Evolutionary conservation across 202 grass and related monocot species (phyloP), one percentile per base, ranked within the genome.

Genomic region (Schoenoplectus triqueter): DNA sequence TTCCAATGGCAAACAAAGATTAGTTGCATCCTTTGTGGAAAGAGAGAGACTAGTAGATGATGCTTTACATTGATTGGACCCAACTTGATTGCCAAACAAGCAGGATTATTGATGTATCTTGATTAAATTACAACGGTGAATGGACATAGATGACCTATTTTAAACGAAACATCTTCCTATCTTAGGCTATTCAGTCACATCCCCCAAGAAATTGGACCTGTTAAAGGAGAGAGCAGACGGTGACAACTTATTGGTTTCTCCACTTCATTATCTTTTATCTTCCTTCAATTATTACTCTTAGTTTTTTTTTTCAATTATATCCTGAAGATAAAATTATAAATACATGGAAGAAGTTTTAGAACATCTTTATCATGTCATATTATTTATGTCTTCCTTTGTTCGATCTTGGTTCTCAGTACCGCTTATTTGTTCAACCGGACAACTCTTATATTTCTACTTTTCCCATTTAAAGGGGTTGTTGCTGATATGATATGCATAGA

Each of bases 11-110:
- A 69, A 83, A 70, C 81, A 57, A 70, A 83, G 46, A 10, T 40
- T 66, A 59, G 81, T 57, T 82, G 64, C 80, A 82, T 82, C 62
- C 47, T 69, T 69, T 67, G 80, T 82, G 80, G 64, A 82, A 82
- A 82, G 80, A 55, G 1, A 59, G 13, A 59, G 62, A 11, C 48
- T 31, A 31, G 31, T 31, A 69, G 18, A 69, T 66, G 13, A 31
- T 51, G 64, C 64, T 82, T 82, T 82, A 64, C 10, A 3, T 14
- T 82, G 80, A 55, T 82, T 83, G 47, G 49, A 45, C 1, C 67
- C 64, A 44, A 11, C 63, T 69, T 54, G 18, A 65, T 70, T 66
- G 11, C 10, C 49, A 83, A 57, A n/a, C 48, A 18, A 83, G 45
- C 7, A 57, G 20, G 11, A 83, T 57, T 54, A 56, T 83, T 31